Conservation (phyloP, 1,139 yeast species). For the Saccharomyces hybrid region DNA sequence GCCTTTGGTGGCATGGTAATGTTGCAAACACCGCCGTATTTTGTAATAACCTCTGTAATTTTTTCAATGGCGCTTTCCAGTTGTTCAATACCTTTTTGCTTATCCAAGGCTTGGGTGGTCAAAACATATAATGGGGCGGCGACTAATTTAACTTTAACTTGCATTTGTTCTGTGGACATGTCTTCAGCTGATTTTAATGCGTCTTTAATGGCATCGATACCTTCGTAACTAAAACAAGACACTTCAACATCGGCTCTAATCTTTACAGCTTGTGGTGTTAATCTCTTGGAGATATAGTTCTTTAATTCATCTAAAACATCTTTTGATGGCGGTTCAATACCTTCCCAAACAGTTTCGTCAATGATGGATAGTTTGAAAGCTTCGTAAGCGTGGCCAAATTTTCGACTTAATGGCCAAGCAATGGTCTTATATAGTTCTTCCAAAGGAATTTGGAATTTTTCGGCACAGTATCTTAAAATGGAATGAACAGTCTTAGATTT, state of each 20-base stretch:
- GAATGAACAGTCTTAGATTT: slow-evolving; percentile 97
- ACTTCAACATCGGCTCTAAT: slow-evolving; percentile 97
- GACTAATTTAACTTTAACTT: slow-evolving; percentile 85
- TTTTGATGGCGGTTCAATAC: slow-evolving; percentile 53
- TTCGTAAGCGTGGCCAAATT: slow-evolving; percentile 95
- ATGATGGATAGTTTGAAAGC: slow-evolving; percentile 96
- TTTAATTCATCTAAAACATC: slow-evolving; percentile 77
- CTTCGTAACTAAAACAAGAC: slow-evolving; percentile 94
- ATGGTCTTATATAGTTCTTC: slow-evolving; percentile 79
- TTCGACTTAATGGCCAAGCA: slow-evolving; percentile 97
- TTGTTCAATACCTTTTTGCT: slow-evolving; percentile 74
- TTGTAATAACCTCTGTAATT: slow-evolving; percentile 60
- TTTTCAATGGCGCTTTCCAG: slow-evolving; percentile 73
- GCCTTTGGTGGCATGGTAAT: slow-evolving; percentile 99
- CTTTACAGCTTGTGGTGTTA: slow-evolving; percentile 96
- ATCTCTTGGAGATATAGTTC: slow-evolving; percentile 80
- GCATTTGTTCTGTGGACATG: slow-evolving; percentile 73
- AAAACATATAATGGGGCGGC: slow-evolving; percentile 97
- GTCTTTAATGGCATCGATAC: slow-evolving; percentile 91
- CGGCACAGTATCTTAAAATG: slow-evolving; percentile 96
- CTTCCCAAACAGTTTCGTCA: slow-evolving; percentile 82
- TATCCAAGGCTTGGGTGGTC: slow-evolving; percentile 89
- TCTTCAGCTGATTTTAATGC: slow-evolving; percentile 86
- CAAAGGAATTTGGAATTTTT: slow-evolving; percentile 81
- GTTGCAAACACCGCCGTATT: slow-evolving; percentile 79